Base-by-base conservation (phyloP, 192 early-diverging fungal species). In the Phycomyces blakesleeanus region DNA sequence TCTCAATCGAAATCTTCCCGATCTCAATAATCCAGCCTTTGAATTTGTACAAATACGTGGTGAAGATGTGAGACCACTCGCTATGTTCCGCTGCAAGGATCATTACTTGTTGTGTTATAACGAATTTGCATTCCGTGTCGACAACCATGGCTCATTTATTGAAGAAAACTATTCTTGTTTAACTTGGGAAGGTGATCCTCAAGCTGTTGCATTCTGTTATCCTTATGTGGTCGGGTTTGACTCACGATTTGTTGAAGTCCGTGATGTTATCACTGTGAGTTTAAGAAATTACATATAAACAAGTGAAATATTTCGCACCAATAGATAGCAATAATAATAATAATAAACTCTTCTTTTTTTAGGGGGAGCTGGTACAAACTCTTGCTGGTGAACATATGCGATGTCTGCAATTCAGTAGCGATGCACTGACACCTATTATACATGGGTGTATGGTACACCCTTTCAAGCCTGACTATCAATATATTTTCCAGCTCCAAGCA, bases 161-260 rank as follows among this genome's bases (percentile, higher is more conserved):
- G 37, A 50, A 24, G 16, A 37, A 24, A 20, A 10, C 14, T 25
- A 38, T 55, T 42, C 2, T 22, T 38, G 37, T n/a, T 63, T 67
- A 24, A 72, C 87, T 59, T 98, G 95, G 95, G 84, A 85, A 26
- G 95, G 96, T 1, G 70, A 76, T 1, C 96, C 96, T 14, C 83
- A 81, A 21, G 69, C 79, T 20, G 91, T 93, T 66, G 87, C 91
- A 26, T 83, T 87, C 14, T 77, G 81, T 20, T 74, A 90, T 42
- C 93, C 93, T n/a, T 97, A 92, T 71, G 74, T 98, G 26, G 75
- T 97, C 59, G 96, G 93, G 0, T 96, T 92, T 73, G 94, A 96
- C 44, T 79, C 85, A 9, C 81, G 79, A 51, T 94, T 97, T 60
- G 92, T 98, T 60, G 96, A 98, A 75, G 79, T 98, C 24, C 87